These are phyloP conservation scores for Podila horticola DNA, from an alignment of 192 early-diverging fungal species.

Conservation along the genomic window DNA sequence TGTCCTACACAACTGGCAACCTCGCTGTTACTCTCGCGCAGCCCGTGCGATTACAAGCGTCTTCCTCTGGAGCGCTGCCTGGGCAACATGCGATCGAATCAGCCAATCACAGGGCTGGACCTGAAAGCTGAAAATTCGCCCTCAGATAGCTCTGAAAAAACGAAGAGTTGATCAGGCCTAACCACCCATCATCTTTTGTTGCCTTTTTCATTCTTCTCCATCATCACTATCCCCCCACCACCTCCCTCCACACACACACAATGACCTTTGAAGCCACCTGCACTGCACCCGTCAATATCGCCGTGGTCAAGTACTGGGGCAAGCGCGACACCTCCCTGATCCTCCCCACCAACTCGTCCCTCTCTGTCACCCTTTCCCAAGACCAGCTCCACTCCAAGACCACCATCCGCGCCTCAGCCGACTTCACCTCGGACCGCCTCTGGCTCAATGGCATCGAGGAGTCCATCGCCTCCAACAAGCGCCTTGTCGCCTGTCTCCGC, in stretches of 20 bases:
- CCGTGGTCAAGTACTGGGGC: conserved; percentile 99
- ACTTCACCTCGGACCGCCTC: conserved; percentile 77
- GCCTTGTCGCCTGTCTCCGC: conserved; percentile 85
- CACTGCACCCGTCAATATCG: conserved; percentile 99
- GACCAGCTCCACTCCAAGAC: conserved; percentile 97
- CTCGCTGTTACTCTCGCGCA: too few relatives aligned
- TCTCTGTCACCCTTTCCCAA: conserved; percentile 96
- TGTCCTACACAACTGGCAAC: too few relatives aligned
- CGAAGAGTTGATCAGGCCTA: not conserved
- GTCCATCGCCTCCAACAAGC: conserved; percentile 79
- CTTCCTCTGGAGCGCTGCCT: not conserved
- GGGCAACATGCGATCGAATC: conserved; percentile 32
- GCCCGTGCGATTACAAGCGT: not conserved
- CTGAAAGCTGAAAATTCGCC: not conserved
- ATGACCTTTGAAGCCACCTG: conserved; percentile 74
- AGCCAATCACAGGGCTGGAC: conserved; percentile 38
- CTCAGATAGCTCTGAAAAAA: not conserved
- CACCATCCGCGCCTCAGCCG: conserved; percentile 76
- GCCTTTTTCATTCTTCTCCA: not conserved
- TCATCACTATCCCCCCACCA: not conserved
- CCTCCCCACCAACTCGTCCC: conserved; percentile 97
- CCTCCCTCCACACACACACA: not conserved
- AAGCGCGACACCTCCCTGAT: conserved; percentile 92
- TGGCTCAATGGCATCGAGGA: conserved; percentile 98
- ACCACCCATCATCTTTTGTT: conserved; percentile 11